Percentiles rank a stretch among this genome's conserved stretches.
phyloP scores from a whole-genome alignment of 1,284 basidiomycete genomes.

The Boletellus sp. region DNA sequence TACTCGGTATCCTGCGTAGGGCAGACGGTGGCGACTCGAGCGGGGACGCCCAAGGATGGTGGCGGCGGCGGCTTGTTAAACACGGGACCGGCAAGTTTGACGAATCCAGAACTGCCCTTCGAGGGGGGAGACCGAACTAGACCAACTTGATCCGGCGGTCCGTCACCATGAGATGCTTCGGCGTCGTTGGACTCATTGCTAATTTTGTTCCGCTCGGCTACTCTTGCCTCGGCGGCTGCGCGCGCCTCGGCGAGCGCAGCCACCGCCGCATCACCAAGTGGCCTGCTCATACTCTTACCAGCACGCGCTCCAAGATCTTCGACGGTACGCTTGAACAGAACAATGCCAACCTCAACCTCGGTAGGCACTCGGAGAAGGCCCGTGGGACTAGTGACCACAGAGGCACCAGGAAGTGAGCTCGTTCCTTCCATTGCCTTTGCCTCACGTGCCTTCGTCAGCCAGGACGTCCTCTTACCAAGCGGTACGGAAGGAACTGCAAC shows the following conservation, averaged over 20 bases:
- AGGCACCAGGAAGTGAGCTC: constrained; percentile 38
- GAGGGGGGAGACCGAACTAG: constrained; percentile 55
- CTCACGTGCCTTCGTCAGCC: constrained; percentile 73
- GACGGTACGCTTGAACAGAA: constrained; percentile 62
- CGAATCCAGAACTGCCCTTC: constrained; percentile 31
- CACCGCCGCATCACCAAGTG: constrained; percentile 52
- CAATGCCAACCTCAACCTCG: constrained; percentile 35
- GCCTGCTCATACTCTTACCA: constrained; percentile 60
- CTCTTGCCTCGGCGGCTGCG: constrained; percentile 65
- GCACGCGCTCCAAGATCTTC: constrained; percentile 60
- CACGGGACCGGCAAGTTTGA: constrained; percentile 42
- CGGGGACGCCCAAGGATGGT: constrained; percentile 44
- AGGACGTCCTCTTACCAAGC: constrained; percentile 65
- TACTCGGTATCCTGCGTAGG: too few species aligned
- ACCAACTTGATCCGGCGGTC: constrained; percentile 34
- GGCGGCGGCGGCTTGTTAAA: constrained; percentile 50
- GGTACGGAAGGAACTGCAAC: constrained; percentile 43
- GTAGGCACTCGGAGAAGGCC: constrained; percentile 12
- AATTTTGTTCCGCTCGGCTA: constrained; percentile 57
- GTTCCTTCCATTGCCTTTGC: constrained; percentile 64
- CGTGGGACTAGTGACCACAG: constrained; percentile 7
- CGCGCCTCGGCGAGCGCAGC: constrained; percentile 66
- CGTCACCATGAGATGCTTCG: constrained; percentile 15
- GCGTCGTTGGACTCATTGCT: constrained; percentile 37
- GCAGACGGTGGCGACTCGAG: constrained; percentile 32